Base-by-base conservation (phyloP, 768 basidiomycete species). In the Amanita polypyramis region DNA sequence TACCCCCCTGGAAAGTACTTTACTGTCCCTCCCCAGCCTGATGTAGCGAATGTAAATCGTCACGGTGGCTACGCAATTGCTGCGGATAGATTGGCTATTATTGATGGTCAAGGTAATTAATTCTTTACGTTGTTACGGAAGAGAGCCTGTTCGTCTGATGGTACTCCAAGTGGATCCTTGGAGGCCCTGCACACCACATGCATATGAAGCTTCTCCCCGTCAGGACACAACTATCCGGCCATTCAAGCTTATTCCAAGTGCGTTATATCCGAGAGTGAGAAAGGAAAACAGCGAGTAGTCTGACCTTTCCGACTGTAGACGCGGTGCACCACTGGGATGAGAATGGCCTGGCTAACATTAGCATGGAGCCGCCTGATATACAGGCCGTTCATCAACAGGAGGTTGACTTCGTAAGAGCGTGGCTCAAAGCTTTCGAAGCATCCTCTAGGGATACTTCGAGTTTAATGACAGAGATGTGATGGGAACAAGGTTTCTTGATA, bases 181-280 rank as follows among this genome's bases (percentile, higher is more conserved):
- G 92, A 75, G 84, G 49, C 89, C 91, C 0, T 80, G 79, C 55
- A 90, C 87, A 8, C 87, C 88, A 0, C 89, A 89, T 60, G 86
- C 85, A 53, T 69, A 75, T 43, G 76, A 86, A 43, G 90, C 91
- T 2, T 57, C 65, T 5, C 70, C 78, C 40, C 72, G 92, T 14
- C 61, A 70, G 36, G 89, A 92, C 62, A 91, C 89, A 0, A 63
- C 81, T 12, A 57, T 80, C 30, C 70, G 74, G 33, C 94, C 94
- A 0, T 91, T 91, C 66, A 92, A 93, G 61, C 58, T 94, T 35
- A 96, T 96, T 50, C 82, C 83, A 8, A 72, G 91, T 91, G 54
- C 20, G 82, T 70, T 14, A 38, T 20, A 27, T 49, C 44, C 27
- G 14, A 10, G 20, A 39, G 5, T 17, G 40, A 25, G 34, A 30